Evolutionary conservation across 371 early-diverging fungal genomes (phyloP).

Genomic region (Basidiobolus heterosporus): DNA sequence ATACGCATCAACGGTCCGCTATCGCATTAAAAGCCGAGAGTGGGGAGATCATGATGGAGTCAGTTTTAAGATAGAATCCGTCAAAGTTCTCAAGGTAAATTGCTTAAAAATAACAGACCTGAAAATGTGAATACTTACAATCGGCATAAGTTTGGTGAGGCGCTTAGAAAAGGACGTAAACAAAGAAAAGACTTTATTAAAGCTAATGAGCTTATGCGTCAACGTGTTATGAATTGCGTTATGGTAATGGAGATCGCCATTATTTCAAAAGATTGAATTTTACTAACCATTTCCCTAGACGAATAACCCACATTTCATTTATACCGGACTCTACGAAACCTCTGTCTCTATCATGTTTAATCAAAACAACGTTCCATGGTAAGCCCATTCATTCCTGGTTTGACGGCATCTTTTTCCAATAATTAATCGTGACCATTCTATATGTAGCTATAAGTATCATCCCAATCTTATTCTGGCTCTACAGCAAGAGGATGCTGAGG

Average conservation of each 20-base stretch:
- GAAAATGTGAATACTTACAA: too few relatives aligned
- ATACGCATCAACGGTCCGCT: conserved; percentile 45
- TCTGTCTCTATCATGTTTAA: conserved; percentile 20
- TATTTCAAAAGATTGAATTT: conserved; percentile 13
- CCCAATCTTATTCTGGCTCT: conserved; percentile 19
- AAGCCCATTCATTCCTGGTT: not conserved
- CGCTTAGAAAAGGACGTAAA: conserved; percentile 11
- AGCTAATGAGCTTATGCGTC: conserved; percentile 9
- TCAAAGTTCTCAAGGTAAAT: conserved; percentile 17
- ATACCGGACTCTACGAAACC: too few relatives aligned
- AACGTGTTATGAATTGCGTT: conserved; percentile 9
- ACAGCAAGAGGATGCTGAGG: conserved; percentile 8
- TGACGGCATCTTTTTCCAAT: too few relatives aligned
- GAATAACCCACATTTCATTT: conserved; percentile 6
- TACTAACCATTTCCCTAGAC: conserved; percentile 12
- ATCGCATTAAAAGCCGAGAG: conserved; percentile 42
- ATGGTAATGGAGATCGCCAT: conserved; percentile 11
- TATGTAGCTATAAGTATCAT: conserved; percentile 18
- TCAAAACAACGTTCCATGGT: conserved; percentile 27
- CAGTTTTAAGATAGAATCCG: conserved; percentile 47
- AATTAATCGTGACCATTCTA: too few relatives aligned
- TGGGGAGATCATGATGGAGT: conserved; percentile 69
- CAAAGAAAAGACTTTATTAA: conserved; percentile 13
- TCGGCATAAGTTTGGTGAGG: conserved; percentile 6
- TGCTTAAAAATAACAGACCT: conserved; percentile 1